Conservation (phyloP, 192 early-diverging fungal species). For the Coemansia sp. region DNA sequence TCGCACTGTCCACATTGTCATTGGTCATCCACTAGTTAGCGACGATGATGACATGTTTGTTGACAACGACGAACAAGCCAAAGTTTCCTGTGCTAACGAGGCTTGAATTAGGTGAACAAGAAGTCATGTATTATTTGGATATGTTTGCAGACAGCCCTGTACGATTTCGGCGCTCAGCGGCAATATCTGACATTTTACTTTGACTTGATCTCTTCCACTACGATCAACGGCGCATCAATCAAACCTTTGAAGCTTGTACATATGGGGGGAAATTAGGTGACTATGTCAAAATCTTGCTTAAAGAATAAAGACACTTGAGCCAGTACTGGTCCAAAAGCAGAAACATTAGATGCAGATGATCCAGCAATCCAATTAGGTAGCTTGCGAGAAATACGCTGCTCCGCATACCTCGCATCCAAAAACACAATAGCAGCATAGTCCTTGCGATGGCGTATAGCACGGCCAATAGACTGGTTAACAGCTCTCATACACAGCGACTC, state of each 20-base stretch:
- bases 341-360: not conserved
- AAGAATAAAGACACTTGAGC: conserved; percentile 35
- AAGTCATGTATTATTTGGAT: not conserved
- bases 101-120: not conserved
- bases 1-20: not conserved
- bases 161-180: too few relatives aligned
- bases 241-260: not conserved
- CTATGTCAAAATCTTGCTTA: conserved; percentile 24
- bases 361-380: not conserved
- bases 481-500: too few relatives aligned
- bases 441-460: too few relatives aligned
- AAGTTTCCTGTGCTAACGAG: not conserved
- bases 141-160: not conserved
- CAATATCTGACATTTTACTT: too few relatives aligned
- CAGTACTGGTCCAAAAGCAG: conserved; percentile 31
- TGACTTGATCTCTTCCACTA: too few relatives aligned
- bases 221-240: too few relatives aligned
- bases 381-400: too few relatives aligned
- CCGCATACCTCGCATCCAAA: too few relatives aligned
- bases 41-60: not conserved
- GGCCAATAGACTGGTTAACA: too few relatives aligned
- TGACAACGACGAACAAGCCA: not conserved
- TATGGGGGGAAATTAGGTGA: not conserved
- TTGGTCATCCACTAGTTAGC: not conserved
- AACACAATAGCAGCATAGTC: too few relatives aligned